Conservation (phyloP, 2,329 filamentous ascomycete species). For the Albophoma yamanashiensis region DNA sequence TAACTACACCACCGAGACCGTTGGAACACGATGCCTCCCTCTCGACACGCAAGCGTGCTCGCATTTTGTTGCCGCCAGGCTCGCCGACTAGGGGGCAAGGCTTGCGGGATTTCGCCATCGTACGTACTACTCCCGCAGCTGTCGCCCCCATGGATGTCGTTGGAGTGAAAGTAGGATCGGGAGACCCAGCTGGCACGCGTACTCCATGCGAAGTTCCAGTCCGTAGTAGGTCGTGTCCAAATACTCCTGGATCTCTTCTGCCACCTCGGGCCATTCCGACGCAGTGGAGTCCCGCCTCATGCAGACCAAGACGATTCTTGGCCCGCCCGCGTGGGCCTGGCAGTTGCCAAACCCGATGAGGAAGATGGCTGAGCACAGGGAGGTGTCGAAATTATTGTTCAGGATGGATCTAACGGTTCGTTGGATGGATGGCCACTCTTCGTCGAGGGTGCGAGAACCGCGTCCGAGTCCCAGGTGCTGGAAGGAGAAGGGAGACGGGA, state of each 20-base stretch:
- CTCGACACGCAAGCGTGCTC: too few species aligned
- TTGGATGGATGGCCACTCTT: background rate
- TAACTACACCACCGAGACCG: too few species aligned
- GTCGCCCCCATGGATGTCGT: background rate
- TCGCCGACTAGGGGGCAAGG: too few species aligned
- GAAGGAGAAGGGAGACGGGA: background rate
- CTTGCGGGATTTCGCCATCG: background rate
- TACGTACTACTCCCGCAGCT: background rate
- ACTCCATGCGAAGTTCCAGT: background rate
- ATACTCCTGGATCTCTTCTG: background rate
- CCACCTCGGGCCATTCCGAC: background rate
- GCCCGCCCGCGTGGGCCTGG: background rate
- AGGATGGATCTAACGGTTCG: background rate
- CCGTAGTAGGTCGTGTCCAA: background rate
- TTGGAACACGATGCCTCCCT: too few species aligned
- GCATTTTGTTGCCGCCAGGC: too few species aligned
- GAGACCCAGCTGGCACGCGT: background rate
- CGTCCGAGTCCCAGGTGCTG: background rate
- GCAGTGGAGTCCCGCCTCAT: background rate
- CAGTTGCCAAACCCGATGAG: background rate
- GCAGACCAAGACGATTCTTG: background rate
- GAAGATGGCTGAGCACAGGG: background rate
- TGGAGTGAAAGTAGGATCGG: background rate
- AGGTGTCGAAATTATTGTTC: background rate
- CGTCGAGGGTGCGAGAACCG: background rate